Evolutionary conservation across 768 basidiomycete genomes (phyloP), one percentile per base, ranked within the genome.

Genomic region (Pleurotus pulmonarius): DNA sequence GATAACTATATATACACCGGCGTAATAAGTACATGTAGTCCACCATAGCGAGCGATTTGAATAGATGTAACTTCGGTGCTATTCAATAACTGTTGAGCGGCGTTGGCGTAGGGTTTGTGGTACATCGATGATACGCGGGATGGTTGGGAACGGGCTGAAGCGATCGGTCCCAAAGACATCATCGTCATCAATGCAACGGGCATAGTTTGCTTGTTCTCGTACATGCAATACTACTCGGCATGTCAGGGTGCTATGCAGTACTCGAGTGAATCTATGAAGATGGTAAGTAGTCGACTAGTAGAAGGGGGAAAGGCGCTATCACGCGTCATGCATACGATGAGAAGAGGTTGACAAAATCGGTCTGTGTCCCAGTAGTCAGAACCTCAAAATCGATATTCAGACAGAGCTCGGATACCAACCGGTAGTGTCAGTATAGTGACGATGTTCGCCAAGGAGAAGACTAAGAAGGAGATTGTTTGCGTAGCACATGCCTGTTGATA

Each of bases 141-240:
- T 7, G 41, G 41, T 44, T 16, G 41, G 13, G 7, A 44, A 44
- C 11, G 41, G n/a, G n/a, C n/a, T n/a, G 11, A 22, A 22, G 20
- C 24, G 2, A 15, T 8, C 7, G 2, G 7, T 47, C 13, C 24
- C 40, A 4, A 39, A 39, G 11, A 41, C 38, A 15, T 53, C 51
- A 29, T 25, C 51, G 6, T 8, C 12, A 16, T 41, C 22, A n/a
- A 37, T 41, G 46, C 5, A 20, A 22, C 39, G 9, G 26, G 11
- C n/a, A 20, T 40, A 18, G 37, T 22, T 25, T 41, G 51, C 51
- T 41, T 53, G 51, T 22, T 53, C 51, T 18, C 51, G 51, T 5
- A 53, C 51, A 41, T 53, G 51, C 11, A 53, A 24, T n/a, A 53
- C 38, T 16, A 53, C 51, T 20, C 51, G 12, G 24, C 51, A 39